These are phyloP conservation scores for Fusarium multiceps DNA, from an alignment of 2,329 filamentous ascomycete genomes.

Conservation along the genomic window DNA sequence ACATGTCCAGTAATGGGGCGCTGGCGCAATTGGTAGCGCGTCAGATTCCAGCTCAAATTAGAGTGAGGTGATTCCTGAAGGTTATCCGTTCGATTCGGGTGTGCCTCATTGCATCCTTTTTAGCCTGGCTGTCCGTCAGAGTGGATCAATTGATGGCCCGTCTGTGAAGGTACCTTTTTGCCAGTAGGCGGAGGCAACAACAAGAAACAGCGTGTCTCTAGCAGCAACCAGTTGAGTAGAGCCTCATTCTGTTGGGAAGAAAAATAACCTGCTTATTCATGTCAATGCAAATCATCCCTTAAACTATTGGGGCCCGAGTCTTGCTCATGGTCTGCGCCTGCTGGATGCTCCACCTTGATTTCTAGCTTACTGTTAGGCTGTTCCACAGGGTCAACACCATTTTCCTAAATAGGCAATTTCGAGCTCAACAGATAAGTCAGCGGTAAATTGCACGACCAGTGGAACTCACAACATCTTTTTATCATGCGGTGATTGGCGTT, in stretches of 20 bases:
- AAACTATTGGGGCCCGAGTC: fast-evolving
- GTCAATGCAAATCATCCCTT: fast-evolving
- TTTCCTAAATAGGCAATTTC: slow-evolving; percentile 24
- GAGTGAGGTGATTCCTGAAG: neutral
- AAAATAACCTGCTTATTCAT: neutral
- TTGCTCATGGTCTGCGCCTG: neutral
- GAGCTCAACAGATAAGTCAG: neutral
- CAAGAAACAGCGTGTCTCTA: neutral
- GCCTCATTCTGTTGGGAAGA: neutral
- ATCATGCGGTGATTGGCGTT: neutral
- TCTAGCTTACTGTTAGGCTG: too few species aligned
- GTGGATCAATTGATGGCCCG: neutral
- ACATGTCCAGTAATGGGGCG: neutral
- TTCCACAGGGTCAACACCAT: neutral
- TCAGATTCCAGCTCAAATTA: neutral
- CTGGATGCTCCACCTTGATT: neutral
- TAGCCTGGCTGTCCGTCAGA: fast-evolving
- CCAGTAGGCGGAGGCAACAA: too few species aligned
- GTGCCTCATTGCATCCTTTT: neutral
- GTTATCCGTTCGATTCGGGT: slow-evolving; percentile 4
- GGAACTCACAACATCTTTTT: neutral
- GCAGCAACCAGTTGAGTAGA: fast-evolving
- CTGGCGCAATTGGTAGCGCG: slow-evolving; percentile 1
- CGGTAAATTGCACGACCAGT: neutral
- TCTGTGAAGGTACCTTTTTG: neutral